Conservation (phyloP, 495 filamentous ascomycete genomes). For the Trichoderma virens region DNA sequence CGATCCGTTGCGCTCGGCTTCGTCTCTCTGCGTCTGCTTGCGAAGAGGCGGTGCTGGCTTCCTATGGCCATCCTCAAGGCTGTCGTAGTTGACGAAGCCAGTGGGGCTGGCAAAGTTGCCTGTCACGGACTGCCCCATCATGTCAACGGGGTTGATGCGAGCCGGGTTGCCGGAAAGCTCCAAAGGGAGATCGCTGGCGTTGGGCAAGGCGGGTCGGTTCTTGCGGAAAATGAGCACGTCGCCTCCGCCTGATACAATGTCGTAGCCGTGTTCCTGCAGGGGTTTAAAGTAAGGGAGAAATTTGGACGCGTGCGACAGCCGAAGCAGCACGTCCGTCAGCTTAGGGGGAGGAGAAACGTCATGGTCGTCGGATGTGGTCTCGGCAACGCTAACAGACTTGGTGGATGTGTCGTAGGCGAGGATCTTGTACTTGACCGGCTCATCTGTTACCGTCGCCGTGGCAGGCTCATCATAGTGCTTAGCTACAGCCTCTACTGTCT, state of each 20-base stretch:
- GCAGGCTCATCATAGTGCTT: constrained; percentile 20
- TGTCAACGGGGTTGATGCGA: constrained; percentile 48
- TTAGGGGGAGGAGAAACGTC: constrained; percentile 37
- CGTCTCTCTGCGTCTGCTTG: constrained; percentile 40
- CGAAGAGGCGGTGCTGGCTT: constrained; percentile 24
- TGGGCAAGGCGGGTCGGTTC: constrained; percentile 24
- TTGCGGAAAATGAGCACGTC: constrained; percentile 71
- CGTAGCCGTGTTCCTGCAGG: constrained; percentile 61
- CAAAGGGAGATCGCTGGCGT: background rate
- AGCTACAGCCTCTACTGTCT: constrained; percentile 17
- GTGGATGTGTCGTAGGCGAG: constrained; percentile 64
- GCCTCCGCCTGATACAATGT: constrained; percentile 60
- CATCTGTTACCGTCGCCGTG: background rate
- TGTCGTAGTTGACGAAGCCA: constrained; percentile 50
- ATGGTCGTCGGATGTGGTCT: constrained; percentile 52
- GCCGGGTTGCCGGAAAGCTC: background rate
- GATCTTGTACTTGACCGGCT: constrained; percentile 56
- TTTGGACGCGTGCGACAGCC: constrained; percentile 60
- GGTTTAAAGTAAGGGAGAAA: constrained; percentile 62
- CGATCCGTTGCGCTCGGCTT: constrained; percentile 48
- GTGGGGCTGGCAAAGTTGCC: constrained; percentile 49
- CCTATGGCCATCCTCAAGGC: constrained; percentile 15
- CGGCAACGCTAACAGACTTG: constrained; percentile 50
- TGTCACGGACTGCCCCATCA: constrained; percentile 39
- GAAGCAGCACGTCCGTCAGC: constrained; percentile 56